Evolutionary conservation across 176 grass and related monocot genomes (phyloP).

Genomic region (Neostapfia colusana): DNA sequence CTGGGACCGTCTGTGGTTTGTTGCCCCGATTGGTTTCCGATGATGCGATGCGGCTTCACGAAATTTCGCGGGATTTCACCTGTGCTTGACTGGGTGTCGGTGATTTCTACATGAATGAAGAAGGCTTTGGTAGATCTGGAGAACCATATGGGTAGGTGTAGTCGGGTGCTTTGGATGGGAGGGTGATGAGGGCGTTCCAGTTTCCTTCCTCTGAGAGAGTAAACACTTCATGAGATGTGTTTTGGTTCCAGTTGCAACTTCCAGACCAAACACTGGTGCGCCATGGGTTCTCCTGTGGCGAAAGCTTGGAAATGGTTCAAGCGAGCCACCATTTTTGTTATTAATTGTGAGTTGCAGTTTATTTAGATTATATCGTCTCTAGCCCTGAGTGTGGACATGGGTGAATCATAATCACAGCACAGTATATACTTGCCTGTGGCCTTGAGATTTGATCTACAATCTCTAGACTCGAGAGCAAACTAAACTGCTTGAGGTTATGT

Average conservation of each 20-base stretch:
- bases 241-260: background rate
- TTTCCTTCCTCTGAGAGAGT: background rate
- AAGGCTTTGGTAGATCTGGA: slow-evolving; percentile 30
- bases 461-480: background rate
- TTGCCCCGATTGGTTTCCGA: background rate
- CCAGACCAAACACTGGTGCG: background rate
- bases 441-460: background rate
- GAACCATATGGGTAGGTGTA: background rate
- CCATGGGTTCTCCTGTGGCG: background rate
- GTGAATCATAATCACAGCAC: background rate
- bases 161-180: background rate
- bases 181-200: background rate
- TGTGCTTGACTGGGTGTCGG: background rate
- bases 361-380: background rate
- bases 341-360: background rate
- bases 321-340: background rate
- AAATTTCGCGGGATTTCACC: background rate
- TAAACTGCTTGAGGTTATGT: background rate
- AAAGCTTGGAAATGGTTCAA: background rate
- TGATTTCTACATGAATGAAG: background rate
- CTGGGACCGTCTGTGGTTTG: background rate
- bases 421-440: background rate
- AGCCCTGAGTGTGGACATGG: background rate
- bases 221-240: background rate
- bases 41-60: background rate